Percentiles rank a stretch among this genome's conserved stretches.
phyloP scores from a whole-genome alignment of 495 filamentous ascomycete species.

The Geopyxis carbonaria region DNA sequence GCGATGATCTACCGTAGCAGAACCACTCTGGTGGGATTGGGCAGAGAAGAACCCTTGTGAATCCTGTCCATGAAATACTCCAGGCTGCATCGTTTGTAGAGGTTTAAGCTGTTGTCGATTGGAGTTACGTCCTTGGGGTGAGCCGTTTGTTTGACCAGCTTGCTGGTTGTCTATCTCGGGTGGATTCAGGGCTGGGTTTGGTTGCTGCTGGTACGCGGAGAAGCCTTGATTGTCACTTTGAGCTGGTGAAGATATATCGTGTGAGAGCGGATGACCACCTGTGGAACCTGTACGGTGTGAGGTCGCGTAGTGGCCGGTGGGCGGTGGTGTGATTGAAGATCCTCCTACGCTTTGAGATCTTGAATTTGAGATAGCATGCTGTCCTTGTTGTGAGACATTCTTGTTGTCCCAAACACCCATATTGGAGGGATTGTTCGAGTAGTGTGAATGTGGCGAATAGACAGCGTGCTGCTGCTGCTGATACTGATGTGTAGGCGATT shows the following conservation, averaged over 20 bases:
- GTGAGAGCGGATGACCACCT: conserved; percentile 3
- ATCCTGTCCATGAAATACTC: conserved; percentile 1
- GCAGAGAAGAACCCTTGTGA: background rate
- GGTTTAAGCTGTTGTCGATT: conserved; percentile 4
- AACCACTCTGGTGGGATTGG: background rate
- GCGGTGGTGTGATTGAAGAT: background rate
- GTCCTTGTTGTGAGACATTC: too few species aligned
- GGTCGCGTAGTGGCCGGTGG: too few species aligned
- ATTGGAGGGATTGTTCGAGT: conserved; percentile 1
- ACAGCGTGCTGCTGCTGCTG: background rate
- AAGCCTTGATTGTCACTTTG: background rate
- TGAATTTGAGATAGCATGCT: too few species aligned
- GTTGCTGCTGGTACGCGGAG: conserved; percentile 1
- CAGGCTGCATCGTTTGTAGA: background rate
- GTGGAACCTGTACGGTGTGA: too few species aligned
- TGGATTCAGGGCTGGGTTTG: background rate
- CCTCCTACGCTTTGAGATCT: conserved; percentile 3
- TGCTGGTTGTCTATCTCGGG: conserved; percentile 3
- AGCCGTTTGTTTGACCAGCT: background rate
- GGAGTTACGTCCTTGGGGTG: background rate
- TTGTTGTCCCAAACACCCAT: conserved; percentile 2
- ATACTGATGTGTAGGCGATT: background rate
- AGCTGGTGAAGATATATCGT: conserved; percentile 4
- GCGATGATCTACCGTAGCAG: conserved; percentile 3
- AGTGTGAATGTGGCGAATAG: conserved; percentile 3